Evolutionary conservation across 129 eudicot species (phyloP), one percentile per base, ranked within the genome.

Genomic region (Lactuca sativa): DNA sequence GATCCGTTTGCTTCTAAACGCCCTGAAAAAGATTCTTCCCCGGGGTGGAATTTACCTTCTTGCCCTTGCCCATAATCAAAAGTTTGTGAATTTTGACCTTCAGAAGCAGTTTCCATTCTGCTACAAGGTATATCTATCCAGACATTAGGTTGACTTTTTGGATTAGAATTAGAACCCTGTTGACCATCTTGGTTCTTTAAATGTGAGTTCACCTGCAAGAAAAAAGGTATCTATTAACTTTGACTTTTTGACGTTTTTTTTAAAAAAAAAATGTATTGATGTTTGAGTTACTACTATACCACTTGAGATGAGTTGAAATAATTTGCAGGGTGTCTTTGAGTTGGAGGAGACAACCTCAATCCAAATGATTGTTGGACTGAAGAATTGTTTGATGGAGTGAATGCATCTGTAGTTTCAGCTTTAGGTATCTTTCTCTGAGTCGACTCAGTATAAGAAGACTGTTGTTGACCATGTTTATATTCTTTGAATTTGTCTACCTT

Each of bases 401-500:
- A 62, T 76, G 77, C 62, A 69, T 78, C 81, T 38, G 81, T 18
- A 64, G 74, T 67, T 64, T 78, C 82, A 15, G 70, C 37, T 68
- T 69, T 83, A 12, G 86, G 85, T 40, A 64, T 74, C 73, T 82
- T 79, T 0, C 40, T 64, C 11, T 66, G 79, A 67, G 74, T 55
- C 74, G 87, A 77, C 61, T 59, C 78, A 33, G 62, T 73, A 25
- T 60, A 67, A 67, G 78, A 77, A 36, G 83, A 58, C 16, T 40
- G 52, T 47, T 47, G 65, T 65, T 36, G 38, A 38, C 73, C 86
- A 63, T 66, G 75, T 41, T 56, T 67, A 69, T 76, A 72, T 34
- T 79, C 80, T 54, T 58, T 70, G 76, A 83, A 76, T 13, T 70
- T 70, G 65, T 82, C 85, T 47, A 81, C 87, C 82, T 79, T 87